phyloP scores from a whole-genome alignment of 75 land plant genomes.

The Larix kaempferi region DNA sequence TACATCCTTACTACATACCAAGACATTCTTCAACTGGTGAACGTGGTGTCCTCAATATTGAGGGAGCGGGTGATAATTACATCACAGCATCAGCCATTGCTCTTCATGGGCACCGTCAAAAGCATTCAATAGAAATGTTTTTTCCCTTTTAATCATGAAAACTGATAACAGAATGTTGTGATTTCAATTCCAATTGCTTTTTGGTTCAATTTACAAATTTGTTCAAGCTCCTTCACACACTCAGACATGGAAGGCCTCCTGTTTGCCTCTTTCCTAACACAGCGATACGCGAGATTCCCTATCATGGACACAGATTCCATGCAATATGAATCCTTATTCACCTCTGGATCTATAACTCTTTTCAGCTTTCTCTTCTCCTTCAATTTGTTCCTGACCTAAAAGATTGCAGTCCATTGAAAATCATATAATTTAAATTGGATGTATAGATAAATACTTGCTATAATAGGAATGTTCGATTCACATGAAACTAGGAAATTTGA shows the following conservation, averaged over 20 bases:
- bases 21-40: too few species aligned
- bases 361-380: conserved; percentile 63
- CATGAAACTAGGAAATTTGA: too few species aligned
- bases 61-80: too few species aligned
- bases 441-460: too few species aligned
- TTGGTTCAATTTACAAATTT: conserved; percentile 26
- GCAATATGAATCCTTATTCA: conserved; percentile 48
- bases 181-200: conserved; percentile 22
- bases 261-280: conserved; percentile 58
- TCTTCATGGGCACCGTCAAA: too few species aligned
- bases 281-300: conserved; percentile 66
- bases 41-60: too few species aligned
- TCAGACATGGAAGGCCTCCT: conserved; percentile 70
- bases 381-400: conserved; percentile 57
- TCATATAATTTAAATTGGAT: neutral
- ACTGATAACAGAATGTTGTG: conserved; percentile 1
- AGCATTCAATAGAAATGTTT: too few species aligned
- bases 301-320: conserved; percentile 63
- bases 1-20: too few species aligned
- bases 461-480: too few species aligned
- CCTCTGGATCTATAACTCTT: conserved; percentile 67
- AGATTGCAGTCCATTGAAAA: neutral
- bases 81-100: too few species aligned
- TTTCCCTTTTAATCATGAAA: neutral
- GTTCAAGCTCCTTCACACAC: conserved; percentile 74